Evolutionary conservation across 768 basidiomycete genomes (phyloP), one percentile per base, ranked within the genome.

Genomic region (Xerocomus brunneocitrinus): DNA sequence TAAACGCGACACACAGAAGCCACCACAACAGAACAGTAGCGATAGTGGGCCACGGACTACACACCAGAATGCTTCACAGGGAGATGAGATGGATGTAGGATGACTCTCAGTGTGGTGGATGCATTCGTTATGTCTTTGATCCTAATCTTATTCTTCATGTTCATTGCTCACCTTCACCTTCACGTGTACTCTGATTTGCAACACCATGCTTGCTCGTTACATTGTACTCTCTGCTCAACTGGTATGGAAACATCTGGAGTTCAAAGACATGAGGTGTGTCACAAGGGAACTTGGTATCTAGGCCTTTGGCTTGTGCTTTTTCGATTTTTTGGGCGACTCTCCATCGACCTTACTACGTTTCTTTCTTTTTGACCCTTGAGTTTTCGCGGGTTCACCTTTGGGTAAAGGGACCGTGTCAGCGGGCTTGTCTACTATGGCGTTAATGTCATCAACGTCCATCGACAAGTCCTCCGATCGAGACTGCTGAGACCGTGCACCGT

Each of bases 31-130:
- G 44, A 52, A 57, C 54, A 57, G 46, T 34, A 59, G 54, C 56
- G 62, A 52, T 49, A 44, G 53, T 52, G 55, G 45, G 45, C 55
- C 55, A 65, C 63, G 72, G 69, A 67, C 68, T 59, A 61, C 57
- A 46, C 67, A 59, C 47, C 64, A 62, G 50, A 80, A 79, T 67
- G 77, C 78, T 38, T 83, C 72, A 22, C 71, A 68, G 47, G 75
- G 72, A 34, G 82, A 85, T 59, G 82, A 76, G 58, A 88, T 88
- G 85, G 85, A 87, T 66, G 74, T 87, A 54, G 83, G 84, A 62
- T 86, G 67, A 77, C 41, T 24, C 35, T 41, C 40, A 34, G 32
- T 34, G 39, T 57, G 31, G 50, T 10, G 52, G 42, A 52, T 30
- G 45, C 53, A 53, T 50, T 54, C 42, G 39, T 28, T 45, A 53